Percentiles rank a stretch among this genome's conserved stretches.
Evolutionary conservation across 805 yeast genomes (phyloP).

Genomic region (Candida coleopterorum): DNA sequence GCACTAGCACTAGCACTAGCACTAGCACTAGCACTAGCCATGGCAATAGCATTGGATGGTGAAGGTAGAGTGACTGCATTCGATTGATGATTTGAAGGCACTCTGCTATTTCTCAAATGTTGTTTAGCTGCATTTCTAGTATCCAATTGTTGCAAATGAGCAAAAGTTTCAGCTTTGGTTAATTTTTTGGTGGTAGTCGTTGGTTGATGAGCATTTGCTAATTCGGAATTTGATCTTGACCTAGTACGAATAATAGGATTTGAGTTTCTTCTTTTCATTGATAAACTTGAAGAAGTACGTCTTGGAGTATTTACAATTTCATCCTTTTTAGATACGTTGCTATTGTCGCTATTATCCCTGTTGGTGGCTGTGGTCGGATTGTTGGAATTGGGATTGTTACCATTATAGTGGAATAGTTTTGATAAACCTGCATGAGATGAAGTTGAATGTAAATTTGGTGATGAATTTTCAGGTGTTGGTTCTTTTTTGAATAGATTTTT

Average conservation of each 20-base stretch:
- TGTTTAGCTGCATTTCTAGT: conserved; percentile 22
- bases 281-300: conserved; percentile 17
- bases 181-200: conserved; percentile 13
- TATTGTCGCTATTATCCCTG: too few relatives aligned
- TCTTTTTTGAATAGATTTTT: conserved; percentile 20
- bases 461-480: conserved; percentile 8
- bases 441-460: conserved; percentile 1
- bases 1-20: too few relatives aligned
- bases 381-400: too few relatives aligned
- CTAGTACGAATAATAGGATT: conserved; percentile 5
- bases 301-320: conserved; percentile 2
- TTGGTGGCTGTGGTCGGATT: too few relatives aligned
- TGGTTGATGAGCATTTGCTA: conserved; percentile 5
- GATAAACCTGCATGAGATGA: conserved; percentile 15
- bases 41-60: too few relatives aligned
- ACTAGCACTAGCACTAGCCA: too few relatives aligned
- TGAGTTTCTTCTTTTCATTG: conserved; percentile 17
- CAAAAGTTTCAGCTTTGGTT: conserved; percentile 32
- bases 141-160: conserved; percentile 31
- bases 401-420: conserved; percentile 18
- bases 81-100: conserved; percentile 5
- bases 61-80: conserved; percentile 1
- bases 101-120: conserved; percentile 11
- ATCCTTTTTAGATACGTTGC: background rate
- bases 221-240: conserved; percentile 4